Evolutionary conservation across 208 protist genomes (phyloP).

Genomic region (Leishmania gerbilli): DNA sequence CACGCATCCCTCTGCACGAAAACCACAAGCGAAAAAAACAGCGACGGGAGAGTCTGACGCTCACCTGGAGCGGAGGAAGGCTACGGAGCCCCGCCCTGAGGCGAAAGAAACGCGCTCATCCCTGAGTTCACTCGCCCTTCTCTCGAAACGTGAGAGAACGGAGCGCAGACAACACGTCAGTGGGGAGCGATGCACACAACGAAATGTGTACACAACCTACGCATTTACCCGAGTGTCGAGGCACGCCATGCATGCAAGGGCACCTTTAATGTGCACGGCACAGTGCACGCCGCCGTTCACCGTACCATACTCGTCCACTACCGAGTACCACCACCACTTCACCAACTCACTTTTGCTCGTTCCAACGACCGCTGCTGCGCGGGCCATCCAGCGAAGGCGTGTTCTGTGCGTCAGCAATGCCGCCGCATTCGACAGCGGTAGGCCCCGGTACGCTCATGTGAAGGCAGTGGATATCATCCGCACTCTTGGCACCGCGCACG

Average conservation of each 20-base stretch:
- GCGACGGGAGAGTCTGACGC: neutral
- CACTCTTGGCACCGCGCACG: conserved; percentile 19
- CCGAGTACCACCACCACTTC: conserved; percentile 23
- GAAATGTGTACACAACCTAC: neutral
- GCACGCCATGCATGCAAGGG: conserved; percentile 7
- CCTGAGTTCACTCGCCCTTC: neutral
- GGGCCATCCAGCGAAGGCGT: neutral
- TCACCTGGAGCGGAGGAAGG: neutral
- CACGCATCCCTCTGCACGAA: neutral
- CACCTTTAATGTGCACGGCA: conserved; percentile 10
- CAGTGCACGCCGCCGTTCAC: conserved; percentile 14
- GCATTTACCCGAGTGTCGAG: neutral
- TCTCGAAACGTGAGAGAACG: neutral
- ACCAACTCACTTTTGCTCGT: neutral
- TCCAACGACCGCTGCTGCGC: neutral
- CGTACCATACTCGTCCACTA: neutral
- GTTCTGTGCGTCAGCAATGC: neutral
- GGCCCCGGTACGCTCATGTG: conserved; percentile 36
- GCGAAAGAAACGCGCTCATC: neutral
- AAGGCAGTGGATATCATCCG: conserved; percentile 47
- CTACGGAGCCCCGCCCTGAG: neutral
- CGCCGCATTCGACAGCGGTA: conserved; percentile 7
- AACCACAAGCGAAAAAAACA: neutral
- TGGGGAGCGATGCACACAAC: neutral
- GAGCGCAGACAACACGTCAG: neutral